Conservation (phyloP, 2,329 filamentous ascomycete species). For the Cordyceps cicadae region DNA sequence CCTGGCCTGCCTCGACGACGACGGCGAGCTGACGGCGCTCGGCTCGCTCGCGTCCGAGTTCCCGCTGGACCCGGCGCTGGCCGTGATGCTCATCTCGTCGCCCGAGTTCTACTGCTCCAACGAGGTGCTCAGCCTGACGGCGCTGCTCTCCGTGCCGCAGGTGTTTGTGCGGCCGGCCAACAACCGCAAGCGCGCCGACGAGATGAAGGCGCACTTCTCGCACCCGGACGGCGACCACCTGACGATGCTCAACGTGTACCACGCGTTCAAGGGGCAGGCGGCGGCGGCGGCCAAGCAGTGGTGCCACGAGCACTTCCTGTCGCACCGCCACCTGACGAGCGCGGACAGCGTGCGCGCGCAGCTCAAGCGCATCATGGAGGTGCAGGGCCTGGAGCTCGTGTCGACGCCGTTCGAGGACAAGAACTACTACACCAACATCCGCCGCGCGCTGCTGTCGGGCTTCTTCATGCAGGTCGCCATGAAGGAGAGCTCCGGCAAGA, state of each 20-base stretch:
- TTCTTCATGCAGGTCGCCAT: slow-evolving; percentile 99
- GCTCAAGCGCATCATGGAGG: slow-evolving; percentile 95
- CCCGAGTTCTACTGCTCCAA: slow-evolving; percentile 99
- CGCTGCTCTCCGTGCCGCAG: slow-evolving; percentile 87
- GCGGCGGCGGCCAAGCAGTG: slow-evolving; percentile 68
- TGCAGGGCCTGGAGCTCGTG: slow-evolving; percentile 72
- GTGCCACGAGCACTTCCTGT: slow-evolving; percentile 96
- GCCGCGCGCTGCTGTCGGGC: slow-evolving; percentile 79
- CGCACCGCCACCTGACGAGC: slow-evolving; percentile 76
- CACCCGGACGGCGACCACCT: slow-evolving; percentile 93
- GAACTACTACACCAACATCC: slow-evolving; percentile 97
- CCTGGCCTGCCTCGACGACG: slow-evolving; percentile 89
- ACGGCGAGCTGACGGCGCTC: slow-evolving; percentile 81
- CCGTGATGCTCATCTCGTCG: slow-evolving; percentile 95
- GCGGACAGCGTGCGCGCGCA: slow-evolving; percentile 91
- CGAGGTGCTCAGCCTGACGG: slow-evolving; percentile 91
- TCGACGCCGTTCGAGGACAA: slow-evolving; percentile 90
- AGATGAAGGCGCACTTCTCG: slow-evolving; percentile 92
- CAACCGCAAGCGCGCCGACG: slow-evolving; percentile 83
- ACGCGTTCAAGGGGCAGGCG: slow-evolving; percentile 79
- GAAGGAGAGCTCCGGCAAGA: slow-evolving; percentile 79
- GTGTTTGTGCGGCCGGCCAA: slow-evolving; percentile 83
- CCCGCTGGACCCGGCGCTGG: slow-evolving; percentile 84
- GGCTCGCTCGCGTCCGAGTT: slow-evolving; percentile 89
- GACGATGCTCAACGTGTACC: slow-evolving; percentile 94